A percentile compares a stretch with the other conserved stretches of the same genome.
These are phyloP conservation scores for Saturnispora dispora DNA, from an alignment of 805 yeast genomes.

Conservation along the genomic window DNA sequence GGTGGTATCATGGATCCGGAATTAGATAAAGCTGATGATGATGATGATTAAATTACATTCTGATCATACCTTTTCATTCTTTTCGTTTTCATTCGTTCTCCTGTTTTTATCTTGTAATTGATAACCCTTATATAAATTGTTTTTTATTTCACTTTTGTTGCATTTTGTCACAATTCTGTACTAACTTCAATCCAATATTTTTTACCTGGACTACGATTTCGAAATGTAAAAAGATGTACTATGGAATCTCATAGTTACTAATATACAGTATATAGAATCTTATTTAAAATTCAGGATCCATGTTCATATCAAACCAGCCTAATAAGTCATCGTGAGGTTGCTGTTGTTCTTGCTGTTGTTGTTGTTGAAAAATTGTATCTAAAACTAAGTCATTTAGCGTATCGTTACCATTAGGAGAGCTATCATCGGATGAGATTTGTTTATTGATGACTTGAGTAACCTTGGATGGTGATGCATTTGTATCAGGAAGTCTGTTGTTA, in stretches of 20 bases:
- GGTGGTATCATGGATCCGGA: conserved; percentile 93
- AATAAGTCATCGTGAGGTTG: conserved; percentile 80
- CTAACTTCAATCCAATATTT: background rate
- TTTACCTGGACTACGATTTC: background rate
- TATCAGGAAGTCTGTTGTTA: background rate
- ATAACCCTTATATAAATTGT: background rate
- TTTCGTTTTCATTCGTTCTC: background rate
- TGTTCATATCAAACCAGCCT: conserved; percentile 87
- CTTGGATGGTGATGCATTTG: background rate
- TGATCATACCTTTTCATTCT: background rate
- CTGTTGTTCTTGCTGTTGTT: conserved; percentile 71
- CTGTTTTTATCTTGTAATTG: background rate
- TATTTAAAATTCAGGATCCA: conserved; percentile 49
- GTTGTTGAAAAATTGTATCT: conserved; percentile 64
- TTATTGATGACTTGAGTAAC: background rate
- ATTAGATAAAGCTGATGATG: conserved; percentile 31
- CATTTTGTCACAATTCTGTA: background rate
- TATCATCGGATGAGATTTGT: conserved; percentile 7
- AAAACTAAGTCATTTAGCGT: conserved; percentile 24
- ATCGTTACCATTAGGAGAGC: conserved; percentile 21
- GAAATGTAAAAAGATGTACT: background rate
- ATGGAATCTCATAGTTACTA: background rate
- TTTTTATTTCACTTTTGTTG: background rate
- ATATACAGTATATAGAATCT: background rate
- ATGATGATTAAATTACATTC: conserved; percentile 41